phyloP scores from a whole-genome alignment of 495 filamentous ascomycete genomes.

The Apodospora peruviana region DNA sequence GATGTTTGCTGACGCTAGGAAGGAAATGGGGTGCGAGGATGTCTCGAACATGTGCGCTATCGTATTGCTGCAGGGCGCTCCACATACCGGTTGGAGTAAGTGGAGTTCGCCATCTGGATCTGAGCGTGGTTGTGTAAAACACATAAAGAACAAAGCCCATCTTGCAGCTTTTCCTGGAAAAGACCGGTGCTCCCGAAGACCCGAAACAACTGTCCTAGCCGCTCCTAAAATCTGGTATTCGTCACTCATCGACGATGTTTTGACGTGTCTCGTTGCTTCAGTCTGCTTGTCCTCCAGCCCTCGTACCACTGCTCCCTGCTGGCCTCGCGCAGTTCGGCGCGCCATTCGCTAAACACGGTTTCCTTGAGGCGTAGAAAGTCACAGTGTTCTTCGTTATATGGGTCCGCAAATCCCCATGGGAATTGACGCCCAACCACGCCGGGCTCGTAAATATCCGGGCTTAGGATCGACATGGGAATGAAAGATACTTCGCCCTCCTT shows the following conservation, averaged over 20 bases:
- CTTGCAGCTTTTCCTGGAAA: too few relatives aligned
- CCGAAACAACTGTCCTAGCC: too few relatives aligned
- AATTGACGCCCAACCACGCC: slow-evolving; percentile 75
- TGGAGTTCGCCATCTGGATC: too few relatives aligned
- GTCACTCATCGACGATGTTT: slow-evolving; percentile 19
- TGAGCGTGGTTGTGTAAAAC: too few relatives aligned
- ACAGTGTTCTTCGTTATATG: slow-evolving; percentile 84
- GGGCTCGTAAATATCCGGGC: slow-evolving; percentile 83
- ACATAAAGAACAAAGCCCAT: too few relatives aligned
- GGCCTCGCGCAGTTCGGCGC: slow-evolving; percentile 81
- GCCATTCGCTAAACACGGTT: slow-evolving; percentile 88
- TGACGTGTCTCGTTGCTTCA: slow-evolving; percentile 39
- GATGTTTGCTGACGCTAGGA: not conserved
- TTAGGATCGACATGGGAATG: slow-evolving; percentile 88
- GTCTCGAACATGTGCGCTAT: too few relatives aligned
- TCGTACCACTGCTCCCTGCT: slow-evolving; percentile 95
- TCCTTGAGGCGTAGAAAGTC: slow-evolving; percentile 90
- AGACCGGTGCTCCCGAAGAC: too few relatives aligned
- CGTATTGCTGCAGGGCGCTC: too few relatives aligned
- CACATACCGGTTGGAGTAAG: too few relatives aligned
- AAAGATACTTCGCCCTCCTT: slow-evolving; percentile 44
- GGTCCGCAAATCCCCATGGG: slow-evolving; percentile 95
- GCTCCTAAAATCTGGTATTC: too few relatives aligned
- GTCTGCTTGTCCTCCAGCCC: slow-evolving; percentile 75
- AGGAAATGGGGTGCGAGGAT: too few relatives aligned